These are phyloP conservation scores for Prunus armeniaca DNA, from an alignment of 306 rosid species.

Conservation along the genomic window DNA sequence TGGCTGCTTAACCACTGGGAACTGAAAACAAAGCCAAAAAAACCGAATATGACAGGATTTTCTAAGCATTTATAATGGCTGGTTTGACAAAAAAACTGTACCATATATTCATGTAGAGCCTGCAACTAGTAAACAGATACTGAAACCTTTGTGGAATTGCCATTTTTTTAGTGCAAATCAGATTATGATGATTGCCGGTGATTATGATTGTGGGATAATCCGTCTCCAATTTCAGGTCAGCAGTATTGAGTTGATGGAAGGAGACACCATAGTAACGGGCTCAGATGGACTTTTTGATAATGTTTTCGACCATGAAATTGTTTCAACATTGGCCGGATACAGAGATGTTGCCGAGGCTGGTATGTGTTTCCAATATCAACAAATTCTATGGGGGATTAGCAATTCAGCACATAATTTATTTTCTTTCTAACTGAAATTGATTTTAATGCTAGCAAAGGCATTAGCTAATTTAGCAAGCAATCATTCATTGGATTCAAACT, in stretches of 20 bases:
- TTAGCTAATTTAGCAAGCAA: constrained; percentile 79
- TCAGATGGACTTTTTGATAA: constrained; percentile 86
- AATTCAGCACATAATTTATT: not conserved
- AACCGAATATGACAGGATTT: not conserved
- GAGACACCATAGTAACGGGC: constrained; percentile 78
- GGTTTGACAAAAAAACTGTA: not conserved
- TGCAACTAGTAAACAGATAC: not conserved
- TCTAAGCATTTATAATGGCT: not conserved
- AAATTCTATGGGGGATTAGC: not conserved
- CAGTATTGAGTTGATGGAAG: constrained; percentile 59
- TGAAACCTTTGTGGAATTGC: not conserved
- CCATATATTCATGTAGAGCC: not conserved
- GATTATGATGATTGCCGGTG: not conserved
- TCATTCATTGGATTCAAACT: constrained; percentile 71
- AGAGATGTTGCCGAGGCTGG: constrained; percentile 72
- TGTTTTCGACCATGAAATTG: constrained; percentile 70
- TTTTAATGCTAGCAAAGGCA: constrained; percentile 79
- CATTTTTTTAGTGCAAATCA: not conserved
- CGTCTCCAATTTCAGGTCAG: constrained; percentile 50
- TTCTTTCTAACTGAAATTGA: constrained; percentile 23
- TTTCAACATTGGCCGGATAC: constrained; percentile 35
- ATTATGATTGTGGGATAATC: constrained; percentile 19
- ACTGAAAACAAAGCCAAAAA: not conserved
- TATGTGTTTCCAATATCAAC: constrained; percentile 31
- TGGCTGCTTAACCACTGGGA: not conserved